Percentiles rank a stretch among this genome's conserved stretches.
Evolutionary conservation across 495 filamentous ascomycete species (phyloP).

Genomic region (Copromyces sp.): DNA sequence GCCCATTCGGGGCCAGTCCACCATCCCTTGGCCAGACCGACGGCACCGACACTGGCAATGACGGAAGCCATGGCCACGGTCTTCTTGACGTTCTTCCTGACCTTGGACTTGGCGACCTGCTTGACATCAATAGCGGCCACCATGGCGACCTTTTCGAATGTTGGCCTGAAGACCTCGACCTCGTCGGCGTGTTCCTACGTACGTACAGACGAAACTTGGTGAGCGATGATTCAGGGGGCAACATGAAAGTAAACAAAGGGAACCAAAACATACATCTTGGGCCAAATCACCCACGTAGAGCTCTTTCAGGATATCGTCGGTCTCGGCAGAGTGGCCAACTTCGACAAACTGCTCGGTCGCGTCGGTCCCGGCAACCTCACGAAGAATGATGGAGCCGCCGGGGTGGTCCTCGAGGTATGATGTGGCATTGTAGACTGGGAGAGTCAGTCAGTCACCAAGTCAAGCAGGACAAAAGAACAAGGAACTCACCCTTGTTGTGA

Average conservation of each 20-base stretch:
- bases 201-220: not conserved
- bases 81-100: conserved; percentile 25
- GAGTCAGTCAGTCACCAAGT: not conserved
- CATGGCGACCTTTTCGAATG: conserved; percentile 3
- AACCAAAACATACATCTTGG: conserved; percentile 4
- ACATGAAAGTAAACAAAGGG: not conserved
- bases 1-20: not conserved
- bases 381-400: conserved; percentile 44
- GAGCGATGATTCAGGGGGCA: not conserved
- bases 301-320: conserved; percentile 22
- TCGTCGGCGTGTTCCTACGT: conserved; percentile 7
- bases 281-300: conserved; percentile 18
- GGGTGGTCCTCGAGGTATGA: conserved; percentile 51
- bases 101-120: not conserved
- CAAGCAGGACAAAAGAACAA: not conserved
- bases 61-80: conserved; percentile 19
- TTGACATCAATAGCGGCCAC: conserved; percentile 11
- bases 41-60: conserved; percentile 13
- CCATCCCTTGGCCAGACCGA: conserved; percentile 4
- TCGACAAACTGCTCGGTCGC: conserved; percentile 49
- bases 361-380: conserved; percentile 46
- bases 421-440: conserved; percentile 49
- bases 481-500: conserved; percentile 43
- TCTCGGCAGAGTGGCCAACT: conserved; percentile 48
- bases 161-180: conserved; percentile 8